Base-by-base conservation (phyloP, 495 filamentous ascomycete genomes). In the Aspergillus avenaceus region DNA sequence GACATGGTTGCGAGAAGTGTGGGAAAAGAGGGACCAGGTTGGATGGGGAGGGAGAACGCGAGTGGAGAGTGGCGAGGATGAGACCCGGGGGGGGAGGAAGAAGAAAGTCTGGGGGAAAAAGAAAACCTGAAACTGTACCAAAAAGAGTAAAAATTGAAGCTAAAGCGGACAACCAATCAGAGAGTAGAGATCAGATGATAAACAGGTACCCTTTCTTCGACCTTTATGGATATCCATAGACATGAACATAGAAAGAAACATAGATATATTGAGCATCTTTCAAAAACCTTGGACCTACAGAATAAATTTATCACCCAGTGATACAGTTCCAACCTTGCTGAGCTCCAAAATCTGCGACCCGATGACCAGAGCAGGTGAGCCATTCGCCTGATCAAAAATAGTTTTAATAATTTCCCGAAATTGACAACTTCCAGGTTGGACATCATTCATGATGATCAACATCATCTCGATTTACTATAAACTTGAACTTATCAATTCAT, bases 1-100 rank as follows among this genome's bases (percentile, higher is more conserved):
- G 90, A 91, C 88, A 91, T 90, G 49, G 45, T 21, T 6, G 3
- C 21, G 5, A 29, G 47, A 37, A 14, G 25, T 4, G 42, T 27
- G 16, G 18, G 38, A 32, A 31, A 25, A 21, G 11, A 13, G 19
- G 27, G 36, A 28, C 26, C 27, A 44, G n/a, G 27, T 27, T 38
- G 7, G n/a, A 23, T 18, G 31, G 19, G 18, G 41, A 12, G 32
- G 22, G 41, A 41, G 22, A 32, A 8, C 12, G 3, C 8, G 21
- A 13, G 45, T 21, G 19, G 23, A 11, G 22, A 24, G 14, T 14
- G 18, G 28, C n/a, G 13, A 18, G 14, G 38, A 29, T 14, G 19
- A 25, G 6, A 16, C 6, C 22, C 11, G 22, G 32, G 5, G 16
- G 18, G 12, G 6, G 43, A 32, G 14, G 26, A 32, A 11, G 26